Conservation (phyloP, 23 red algal genomes). For the Cyanidium caldarium region DNA sequence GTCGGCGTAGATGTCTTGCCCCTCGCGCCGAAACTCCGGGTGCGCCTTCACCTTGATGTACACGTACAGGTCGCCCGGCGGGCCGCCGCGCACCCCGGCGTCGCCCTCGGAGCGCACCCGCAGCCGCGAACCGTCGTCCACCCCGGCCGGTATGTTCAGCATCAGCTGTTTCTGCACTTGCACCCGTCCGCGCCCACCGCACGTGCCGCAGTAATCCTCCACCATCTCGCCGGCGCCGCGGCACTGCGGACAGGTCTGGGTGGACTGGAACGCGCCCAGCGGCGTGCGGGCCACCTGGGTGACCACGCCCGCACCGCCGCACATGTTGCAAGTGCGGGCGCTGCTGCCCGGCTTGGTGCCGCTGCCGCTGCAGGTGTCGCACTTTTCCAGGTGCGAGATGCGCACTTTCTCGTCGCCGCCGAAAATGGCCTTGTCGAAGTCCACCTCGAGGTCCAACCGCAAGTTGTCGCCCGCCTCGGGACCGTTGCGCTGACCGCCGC, state of each 20-base stretch:
- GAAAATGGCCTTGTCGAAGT: slow-evolving; percentile 83
- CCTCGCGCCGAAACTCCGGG: slow-evolving; percentile 56
- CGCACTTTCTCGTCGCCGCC: slow-evolving; percentile 84
- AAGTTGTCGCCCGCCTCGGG: slow-evolving; percentile 89
- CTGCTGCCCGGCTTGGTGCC: slow-evolving; percentile 55
- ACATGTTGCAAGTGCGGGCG: slow-evolving; percentile 38
- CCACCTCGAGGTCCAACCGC: slow-evolving; percentile 79
- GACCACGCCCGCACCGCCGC: slow-evolving; percentile 68
- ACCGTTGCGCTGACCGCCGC: slow-evolving; percentile 27
- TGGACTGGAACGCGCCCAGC: slow-evolving; percentile 85
- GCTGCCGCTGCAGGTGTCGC: slow-evolving; percentile 56
- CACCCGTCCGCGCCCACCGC: slow-evolving; percentile 63
- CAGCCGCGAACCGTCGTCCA: slow-evolving; percentile 82
- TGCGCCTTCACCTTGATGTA: slow-evolving; percentile 51
- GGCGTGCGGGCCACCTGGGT: slow-evolving; percentile 94
- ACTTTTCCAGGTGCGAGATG: slow-evolving; percentile 79
- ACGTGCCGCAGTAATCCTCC: slow-evolving; percentile 79
- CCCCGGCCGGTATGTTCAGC: slow-evolving; percentile 85
- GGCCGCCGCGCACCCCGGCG: slow-evolving; percentile 67
- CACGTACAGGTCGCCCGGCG: slow-evolving; percentile 83
- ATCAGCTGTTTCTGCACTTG: slow-evolving; percentile 80
- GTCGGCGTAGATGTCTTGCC: slow-evolving; percentile 51
- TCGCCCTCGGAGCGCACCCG: slow-evolving; percentile 86
- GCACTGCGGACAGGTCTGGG: slow-evolving; percentile 50
- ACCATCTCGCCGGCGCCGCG: slow-evolving; percentile 69